Evolutionary conservation across 805 yeast species (phyloP).

Genomic region (Saturnispora silvae): DNA sequence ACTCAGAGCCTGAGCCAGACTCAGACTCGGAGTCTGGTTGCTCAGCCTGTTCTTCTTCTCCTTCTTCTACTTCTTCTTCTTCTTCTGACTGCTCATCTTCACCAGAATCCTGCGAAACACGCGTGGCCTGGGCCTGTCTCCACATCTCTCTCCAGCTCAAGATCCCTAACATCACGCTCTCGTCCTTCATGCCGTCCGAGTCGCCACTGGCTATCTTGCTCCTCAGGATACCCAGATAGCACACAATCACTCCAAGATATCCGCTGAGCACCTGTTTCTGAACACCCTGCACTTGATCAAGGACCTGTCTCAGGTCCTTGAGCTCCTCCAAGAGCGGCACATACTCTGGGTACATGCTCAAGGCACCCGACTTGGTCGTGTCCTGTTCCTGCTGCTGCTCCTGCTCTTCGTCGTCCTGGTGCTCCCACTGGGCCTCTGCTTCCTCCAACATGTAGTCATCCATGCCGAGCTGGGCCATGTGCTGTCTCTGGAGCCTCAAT

Average conservation of each 20-base stretch:
- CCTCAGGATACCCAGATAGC: slow-evolving; percentile 68
- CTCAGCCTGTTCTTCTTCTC: slow-evolving; percentile 16
- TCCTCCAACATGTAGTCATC: slow-evolving; percentile 73
- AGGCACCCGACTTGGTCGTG: background rate
- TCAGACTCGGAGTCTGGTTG: slow-evolving; percentile 4
- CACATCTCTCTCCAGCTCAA: slow-evolving; percentile 76
- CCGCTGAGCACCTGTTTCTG: slow-evolving; percentile 65
- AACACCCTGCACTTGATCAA: slow-evolving; percentile 33
- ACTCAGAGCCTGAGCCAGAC: slow-evolving; percentile 13
- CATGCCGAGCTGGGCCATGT: slow-evolving; percentile 64
- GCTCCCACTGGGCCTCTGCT: slow-evolving; percentile 67
- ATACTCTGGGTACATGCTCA: slow-evolving; percentile 63
- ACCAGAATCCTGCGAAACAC: slow-evolving; percentile 8
- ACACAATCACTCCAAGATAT: slow-evolving; percentile 66
- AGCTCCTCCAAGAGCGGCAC: slow-evolving; percentile 63
- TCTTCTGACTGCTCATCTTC: slow-evolving; percentile 21
- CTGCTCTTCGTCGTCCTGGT: slow-evolving; percentile 29
- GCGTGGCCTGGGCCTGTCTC: slow-evolving; percentile 61
- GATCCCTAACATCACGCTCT: slow-evolving; percentile 81
- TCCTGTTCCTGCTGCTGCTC: slow-evolving; percentile 34
- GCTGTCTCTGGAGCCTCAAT: slow-evolving; percentile 69
- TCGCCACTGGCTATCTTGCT: slow-evolving; percentile 39
- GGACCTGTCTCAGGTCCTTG: slow-evolving; percentile 30
- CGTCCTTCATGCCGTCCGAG: slow-evolving; percentile 63
- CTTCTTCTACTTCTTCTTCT: slow-evolving; percentile 18